Evolutionary conservation across 441 rosid species (phyloP), one percentile per base, ranked within the genome.

Genomic region (Viola pubescens): DNA sequence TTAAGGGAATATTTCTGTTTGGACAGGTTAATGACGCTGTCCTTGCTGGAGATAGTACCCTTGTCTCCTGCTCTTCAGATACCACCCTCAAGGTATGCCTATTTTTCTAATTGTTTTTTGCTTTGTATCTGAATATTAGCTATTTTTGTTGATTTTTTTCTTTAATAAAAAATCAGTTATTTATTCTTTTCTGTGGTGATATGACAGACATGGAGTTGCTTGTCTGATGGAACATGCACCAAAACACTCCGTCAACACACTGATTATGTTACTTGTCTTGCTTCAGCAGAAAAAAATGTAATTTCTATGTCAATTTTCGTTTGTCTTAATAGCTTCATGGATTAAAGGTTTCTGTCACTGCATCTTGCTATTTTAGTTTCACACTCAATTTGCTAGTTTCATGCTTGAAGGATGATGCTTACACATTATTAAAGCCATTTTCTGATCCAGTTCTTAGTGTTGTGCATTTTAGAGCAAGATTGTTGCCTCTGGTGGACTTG

Each of bases 401-500:
- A 42, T 61, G 39, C 55, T 45, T 60, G 13, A 45, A 49, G 56
- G 43, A 19, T 54, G 46, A 34, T 69, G 44, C 37, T 52, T 16
- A 8, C 54, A 63, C 60, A 42, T 44, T 61, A 37, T 59, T 47
- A 13, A 70, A 68, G 68, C 71, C 79, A 67, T 68, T 77, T 77
- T 78, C 84, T 91, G 81, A 91, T 77, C 76, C 79, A 83, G 34
- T 62, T 76, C 74, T 69, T 86, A 78, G 91, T 84, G 70, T 77
- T 80, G 50, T 69, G 79, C 76, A 73, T 82, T 76, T 73, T 88
- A 94, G 99, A 80, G 80, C 85, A 86, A 85, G 80, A 68, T 85
- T 70, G 87, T 94, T 86, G 99, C 96, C 72, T 94, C 99, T 71
- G 95, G 96, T 81, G 99, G 95, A 72, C 99, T 94, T 85, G 99